Percentiles rank a stretch among this genome's conserved stretches.
These are phyloP conservation scores for Aspergillus sp. DNA, from an alignment of 2,329 filamentous ascomycete species.

Conservation along the genomic window DNA sequence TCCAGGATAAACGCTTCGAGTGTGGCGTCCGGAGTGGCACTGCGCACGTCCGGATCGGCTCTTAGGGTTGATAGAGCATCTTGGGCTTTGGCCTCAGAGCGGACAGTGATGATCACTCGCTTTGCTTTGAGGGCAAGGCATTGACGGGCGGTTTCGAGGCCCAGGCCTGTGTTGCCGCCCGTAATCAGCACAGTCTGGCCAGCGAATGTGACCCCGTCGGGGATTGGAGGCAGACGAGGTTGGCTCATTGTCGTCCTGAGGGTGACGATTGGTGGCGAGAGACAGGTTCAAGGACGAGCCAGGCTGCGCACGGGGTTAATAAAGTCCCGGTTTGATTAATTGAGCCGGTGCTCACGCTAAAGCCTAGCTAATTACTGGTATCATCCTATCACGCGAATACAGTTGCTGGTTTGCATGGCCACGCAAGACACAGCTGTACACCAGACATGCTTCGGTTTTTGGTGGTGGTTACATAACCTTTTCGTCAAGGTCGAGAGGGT, in stretches of 20 bases:
- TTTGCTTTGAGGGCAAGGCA: constrained; percentile 40
- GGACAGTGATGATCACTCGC: constrained; percentile 49
- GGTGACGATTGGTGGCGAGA: neutral
- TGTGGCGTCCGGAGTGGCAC: constrained; percentile 33
- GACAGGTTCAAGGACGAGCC: neutral
- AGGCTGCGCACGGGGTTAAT: neutral
- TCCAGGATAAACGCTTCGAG: constrained; percentile 52
- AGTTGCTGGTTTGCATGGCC: too few species aligned
- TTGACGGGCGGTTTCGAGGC: constrained; percentile 43
- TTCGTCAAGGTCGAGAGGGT: too few species aligned
- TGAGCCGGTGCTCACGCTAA: too few species aligned
- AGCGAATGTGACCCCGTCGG: constrained; percentile 2
- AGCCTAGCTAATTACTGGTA: too few species aligned
- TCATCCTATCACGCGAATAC: too few species aligned
- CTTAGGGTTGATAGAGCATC: constrained; percentile 7
- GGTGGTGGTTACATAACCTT: too few species aligned
- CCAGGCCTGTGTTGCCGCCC: constrained; percentile 50
- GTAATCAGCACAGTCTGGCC: constrained; percentile 47
- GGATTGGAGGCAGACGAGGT: neutral
- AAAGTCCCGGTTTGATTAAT: too few species aligned
- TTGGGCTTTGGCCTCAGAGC: constrained; percentile 27
- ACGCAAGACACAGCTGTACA: too few species aligned
- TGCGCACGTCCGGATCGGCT: constrained; percentile 23
- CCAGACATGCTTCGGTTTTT: too few species aligned
- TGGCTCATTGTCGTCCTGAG: neutral